A percentile compares a stretch with the other conserved stretches of the same genome.
These are phyloP conservation scores for Collybia sp. DNA, from an alignment of 768 basidiomycete species.

Conservation along the genomic window DNA sequence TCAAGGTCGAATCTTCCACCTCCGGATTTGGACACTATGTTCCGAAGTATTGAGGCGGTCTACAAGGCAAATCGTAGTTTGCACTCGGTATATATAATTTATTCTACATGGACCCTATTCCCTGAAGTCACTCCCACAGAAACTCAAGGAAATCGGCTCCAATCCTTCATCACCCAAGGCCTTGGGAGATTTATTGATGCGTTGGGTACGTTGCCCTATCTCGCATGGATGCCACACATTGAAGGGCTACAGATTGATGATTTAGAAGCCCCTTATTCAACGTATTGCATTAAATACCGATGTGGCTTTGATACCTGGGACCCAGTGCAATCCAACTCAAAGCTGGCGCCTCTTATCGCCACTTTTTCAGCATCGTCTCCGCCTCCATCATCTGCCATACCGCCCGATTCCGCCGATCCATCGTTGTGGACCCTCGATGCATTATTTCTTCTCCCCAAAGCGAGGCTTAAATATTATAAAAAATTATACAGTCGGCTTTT, in stretches of 20 bases:
- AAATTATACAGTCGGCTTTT: slow-evolving; percentile 84
- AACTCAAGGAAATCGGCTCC: slow-evolving; percentile 90
- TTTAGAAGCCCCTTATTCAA: slow-evolving; percentile 79
- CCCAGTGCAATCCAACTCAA: slow-evolving; percentile 71
- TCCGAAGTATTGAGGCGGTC: slow-evolving; percentile 86
- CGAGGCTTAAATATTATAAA: slow-evolving; percentile 85
- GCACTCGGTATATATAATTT: slow-evolving; percentile 52
- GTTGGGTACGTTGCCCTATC: slow-evolving; percentile 68
- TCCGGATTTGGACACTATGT: slow-evolving; percentile 87
- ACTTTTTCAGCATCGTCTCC: slow-evolving; percentile 65
- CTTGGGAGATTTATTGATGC: slow-evolving; percentile 92
- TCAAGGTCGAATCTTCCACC: slow-evolving; percentile 93
- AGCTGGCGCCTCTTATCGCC: slow-evolving; percentile 62
- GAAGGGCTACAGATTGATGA: slow-evolving; percentile 74
- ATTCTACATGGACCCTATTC: slow-evolving; percentile 1
- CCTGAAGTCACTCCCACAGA: slow-evolving; percentile 41
- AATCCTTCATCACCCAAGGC: slow-evolving; percentile 92
- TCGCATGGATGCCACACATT: slow-evolving; percentile 8
- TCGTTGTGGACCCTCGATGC: slow-evolving; percentile 80
- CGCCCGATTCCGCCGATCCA: slow-evolving; percentile 28
- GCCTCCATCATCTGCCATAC: slow-evolving; percentile 40
- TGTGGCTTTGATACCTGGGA: slow-evolving; percentile 82
- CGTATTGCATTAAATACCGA: slow-evolving; percentile 69
- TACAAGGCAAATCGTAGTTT: slow-evolving; percentile 89
- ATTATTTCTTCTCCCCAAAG: slow-evolving; percentile 83